These are phyloP conservation scores for Saturnispora kantuleensis DNA, from an alignment of 805 yeast species.

Conservation along the genomic window DNA sequence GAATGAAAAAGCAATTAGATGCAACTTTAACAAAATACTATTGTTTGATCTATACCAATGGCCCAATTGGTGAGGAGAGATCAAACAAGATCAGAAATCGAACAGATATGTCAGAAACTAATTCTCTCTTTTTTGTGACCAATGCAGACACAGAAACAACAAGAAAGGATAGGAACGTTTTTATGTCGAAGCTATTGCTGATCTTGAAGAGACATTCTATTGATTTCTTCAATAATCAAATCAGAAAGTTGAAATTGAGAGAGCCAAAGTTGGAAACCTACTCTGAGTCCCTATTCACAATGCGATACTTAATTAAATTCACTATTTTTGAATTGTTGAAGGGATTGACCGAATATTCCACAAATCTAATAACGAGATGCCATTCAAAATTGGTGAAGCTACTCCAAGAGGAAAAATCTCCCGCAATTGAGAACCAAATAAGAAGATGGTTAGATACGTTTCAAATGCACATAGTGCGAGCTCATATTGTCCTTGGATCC, in stretches of 20 bases:
- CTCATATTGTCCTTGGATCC: conserved; percentile 49
- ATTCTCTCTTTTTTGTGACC: conserved; percentile 7
- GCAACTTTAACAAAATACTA: conserved; percentile 9
- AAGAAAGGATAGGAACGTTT: conserved; percentile 5
- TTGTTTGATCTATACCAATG: conserved; percentile 7
- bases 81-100: not conserved
- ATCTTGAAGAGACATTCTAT: conserved; percentile 30
- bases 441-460: conserved; percentile 47
- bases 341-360: conserved; percentile 35
- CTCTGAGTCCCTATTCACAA: conserved; percentile 30
- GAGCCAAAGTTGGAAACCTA: conserved; percentile 22
- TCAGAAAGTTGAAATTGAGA: conserved; percentile 33
- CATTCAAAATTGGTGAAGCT: conserved; percentile 40
- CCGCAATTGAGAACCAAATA: conserved; percentile 25
- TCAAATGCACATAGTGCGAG: conserved; percentile 53
- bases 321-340: conserved; percentile 42
- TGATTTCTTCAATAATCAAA: conserved; percentile 35
- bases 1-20: conserved; percentile 25
- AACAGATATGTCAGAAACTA: conserved; percentile 2
- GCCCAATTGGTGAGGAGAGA: conserved; percentile 4
- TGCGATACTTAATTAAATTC: conserved; percentile 41
- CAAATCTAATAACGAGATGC: conserved; percentile 41
- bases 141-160: conserved; percentile 6
- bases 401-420: conserved; percentile 21
- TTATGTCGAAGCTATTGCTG: conserved; percentile 32